A percentile compares a stretch with the other conserved stretches of the same genome.
Conservation (phyloP, 192 early-diverging fungal genomes). For the Podila horticola region DNA sequence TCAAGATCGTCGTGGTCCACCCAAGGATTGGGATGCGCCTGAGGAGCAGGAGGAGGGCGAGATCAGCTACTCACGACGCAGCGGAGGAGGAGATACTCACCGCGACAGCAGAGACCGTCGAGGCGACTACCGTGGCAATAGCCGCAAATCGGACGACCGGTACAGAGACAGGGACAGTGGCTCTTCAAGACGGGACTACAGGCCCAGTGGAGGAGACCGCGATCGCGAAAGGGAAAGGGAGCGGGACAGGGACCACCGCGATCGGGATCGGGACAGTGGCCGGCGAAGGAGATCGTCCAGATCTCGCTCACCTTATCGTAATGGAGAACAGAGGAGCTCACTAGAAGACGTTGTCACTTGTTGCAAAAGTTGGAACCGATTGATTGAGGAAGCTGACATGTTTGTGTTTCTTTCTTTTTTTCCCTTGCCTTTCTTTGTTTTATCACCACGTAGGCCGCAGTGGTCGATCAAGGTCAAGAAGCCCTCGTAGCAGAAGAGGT, state of each 20-base stretch:
- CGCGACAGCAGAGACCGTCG: not conserved
- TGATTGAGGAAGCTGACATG: not conserved
- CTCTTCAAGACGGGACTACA: not conserved
- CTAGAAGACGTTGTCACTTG: no score
- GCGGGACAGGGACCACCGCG: constrained; percentile 11
- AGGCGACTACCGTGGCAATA: constrained; percentile 6
- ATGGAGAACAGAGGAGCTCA: no score
- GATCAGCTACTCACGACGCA: constrained; percentile 27
- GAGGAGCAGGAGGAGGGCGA: constrained; percentile 47
- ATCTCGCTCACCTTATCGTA: constrained; percentile 39
- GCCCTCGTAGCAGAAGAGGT: constrained; percentile 23
- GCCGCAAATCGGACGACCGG: not conserved
- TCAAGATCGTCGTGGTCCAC: constrained; percentile 22
- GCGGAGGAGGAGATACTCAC: not conserved
- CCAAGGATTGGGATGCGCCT: constrained; percentile 51
- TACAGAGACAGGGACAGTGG: not conserved
- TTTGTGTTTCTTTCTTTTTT: not conserved
- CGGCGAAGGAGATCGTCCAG: constrained; percentile 26
- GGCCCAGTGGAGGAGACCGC: not conserved
- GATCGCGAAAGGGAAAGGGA: constrained; percentile 4
- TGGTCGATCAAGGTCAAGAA: constrained; percentile 44
- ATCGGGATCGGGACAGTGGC: constrained; percentile 9
- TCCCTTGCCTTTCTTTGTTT: no score
- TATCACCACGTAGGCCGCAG: constrained; percentile 10
- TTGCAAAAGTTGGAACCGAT: not conserved